Conservation (phyloP, 2,329 filamentous ascomycete genomes). For the Penicillium decumbens region DNA sequence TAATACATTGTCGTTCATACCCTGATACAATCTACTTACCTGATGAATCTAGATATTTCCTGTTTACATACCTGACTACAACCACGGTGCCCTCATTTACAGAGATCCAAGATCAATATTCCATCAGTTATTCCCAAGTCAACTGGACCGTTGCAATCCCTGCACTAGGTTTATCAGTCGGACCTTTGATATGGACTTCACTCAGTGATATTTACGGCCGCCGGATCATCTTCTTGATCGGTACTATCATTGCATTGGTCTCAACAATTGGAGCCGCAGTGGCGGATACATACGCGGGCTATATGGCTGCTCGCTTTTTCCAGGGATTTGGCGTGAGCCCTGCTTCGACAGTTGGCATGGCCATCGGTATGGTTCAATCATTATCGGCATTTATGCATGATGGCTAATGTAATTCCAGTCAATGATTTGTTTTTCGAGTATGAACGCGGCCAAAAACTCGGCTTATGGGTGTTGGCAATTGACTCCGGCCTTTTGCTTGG, state of each 20-base stretch:
- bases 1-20: not conserved
- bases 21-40: not conserved
- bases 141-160: constrained; percentile 56
- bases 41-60: constrained; percentile 45
- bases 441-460: constrained; percentile 53
- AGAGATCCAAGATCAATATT: constrained; percentile 47
- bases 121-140: constrained; percentile 45
- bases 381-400: not conserved
- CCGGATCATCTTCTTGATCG: constrained; percentile 47
- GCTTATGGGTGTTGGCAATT: constrained; percentile 55
- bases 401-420: constrained; percentile 26
- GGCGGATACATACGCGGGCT: constrained; percentile 44
- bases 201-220: constrained; percentile 52
- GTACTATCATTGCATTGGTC: constrained; percentile 41
- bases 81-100: constrained; percentile 54
- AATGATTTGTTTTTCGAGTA: constrained; percentile 56
- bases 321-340: constrained; percentile 55
- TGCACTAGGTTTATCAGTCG: constrained; percentile 48
- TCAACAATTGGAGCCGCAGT: constrained; percentile 43
- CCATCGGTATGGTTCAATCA: constrained; percentile 35
- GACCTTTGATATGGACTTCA: constrained; percentile 50
- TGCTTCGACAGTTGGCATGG: constrained; percentile 53
- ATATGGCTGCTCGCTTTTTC: constrained; percentile 57
- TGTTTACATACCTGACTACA: constrained; percentile 57
- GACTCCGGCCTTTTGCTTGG: constrained; percentile 51